Evolutionary conservation across 2,329 filamentous ascomycete genomes (phyloP).

Genomic region (Penicillium sp.): DNA sequence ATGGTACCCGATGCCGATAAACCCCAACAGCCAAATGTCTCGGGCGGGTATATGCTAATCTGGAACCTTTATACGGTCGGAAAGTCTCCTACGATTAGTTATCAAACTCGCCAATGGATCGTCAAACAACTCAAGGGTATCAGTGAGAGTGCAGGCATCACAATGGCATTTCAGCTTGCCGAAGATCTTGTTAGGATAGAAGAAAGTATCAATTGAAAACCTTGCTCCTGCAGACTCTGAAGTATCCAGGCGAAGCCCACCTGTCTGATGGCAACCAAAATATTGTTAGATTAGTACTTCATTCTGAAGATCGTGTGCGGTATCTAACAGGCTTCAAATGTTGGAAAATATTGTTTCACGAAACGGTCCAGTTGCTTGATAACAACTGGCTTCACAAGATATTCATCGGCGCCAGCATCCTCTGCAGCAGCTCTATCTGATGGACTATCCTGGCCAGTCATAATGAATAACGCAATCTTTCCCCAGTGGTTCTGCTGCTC

Average conservation of each 20-base stretch:
- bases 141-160: background rate
- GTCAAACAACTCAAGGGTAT: constrained; percentile 1
- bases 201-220: background rate
- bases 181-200: background rate
- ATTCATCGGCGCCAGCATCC: constrained; percentile 10
- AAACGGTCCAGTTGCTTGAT: constrained; percentile 10
- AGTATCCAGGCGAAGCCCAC: background rate
- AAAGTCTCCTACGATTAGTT: constrained; percentile 1
- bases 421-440: constrained; percentile 10
- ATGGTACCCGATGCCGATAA: background rate
- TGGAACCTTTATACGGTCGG: constrained; percentile 13
- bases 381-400: constrained; percentile 14
- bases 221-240: background rate
- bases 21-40: background rate
- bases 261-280: background rate
- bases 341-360: constrained; percentile 6
- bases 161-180: background rate
- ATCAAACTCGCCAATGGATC: constrained; percentile 4
- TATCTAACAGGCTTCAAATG: background rate
- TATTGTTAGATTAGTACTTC: no score
- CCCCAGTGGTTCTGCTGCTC: constrained; percentile 3
- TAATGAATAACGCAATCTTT: constrained; percentile 1
- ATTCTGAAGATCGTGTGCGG: background rate
- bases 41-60: constrained; percentile 7
- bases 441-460: constrained; percentile 14